A percentile compares a stretch with the other conserved stretches of the same genome.
Evolutionary conservation across 805 yeast genomes (phyloP).

Genomic region (Candida taoyuanica): DNA sequence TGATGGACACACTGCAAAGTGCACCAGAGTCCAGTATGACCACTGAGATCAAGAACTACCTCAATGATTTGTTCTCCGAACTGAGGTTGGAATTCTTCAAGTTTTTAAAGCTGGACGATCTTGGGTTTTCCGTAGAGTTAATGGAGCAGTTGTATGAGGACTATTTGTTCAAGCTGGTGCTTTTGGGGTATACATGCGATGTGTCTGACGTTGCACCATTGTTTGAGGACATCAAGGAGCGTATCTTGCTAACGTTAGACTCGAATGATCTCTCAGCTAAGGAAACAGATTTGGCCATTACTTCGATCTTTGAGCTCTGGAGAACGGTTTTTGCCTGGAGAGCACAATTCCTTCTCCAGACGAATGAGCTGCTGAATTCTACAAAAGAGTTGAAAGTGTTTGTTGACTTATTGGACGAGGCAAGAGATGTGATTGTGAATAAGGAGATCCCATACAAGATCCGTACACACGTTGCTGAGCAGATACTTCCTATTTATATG

Average conservation of each 20-base stretch:
- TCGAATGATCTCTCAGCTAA: conserved; percentile 2
- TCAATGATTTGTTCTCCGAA: conserved; percentile 14
- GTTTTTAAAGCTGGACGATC: conserved; percentile 10
- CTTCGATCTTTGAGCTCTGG: conserved; percentile 14
- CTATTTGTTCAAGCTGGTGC: conserved; percentile 16
- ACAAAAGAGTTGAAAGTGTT: conserved; percentile 17
- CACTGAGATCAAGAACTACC: conserved; percentile 9
- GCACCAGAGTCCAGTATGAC: conserved; percentile 5
- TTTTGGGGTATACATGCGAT: conserved; percentile 16
- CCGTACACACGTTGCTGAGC: conserved; percentile 21
- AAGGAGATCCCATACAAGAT: conserved; percentile 8
- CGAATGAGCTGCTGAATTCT: conserved; percentile 18
- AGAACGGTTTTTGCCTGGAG: conserved; percentile 20
- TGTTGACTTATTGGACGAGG: conserved; percentile 15
- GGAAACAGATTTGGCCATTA: neutral
- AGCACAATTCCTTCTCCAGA: conserved; percentile 11
- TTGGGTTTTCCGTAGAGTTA: conserved; percentile 9
- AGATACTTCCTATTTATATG: conserved; percentile 24
- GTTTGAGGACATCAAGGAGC: conserved; percentile 12
- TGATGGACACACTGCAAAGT: conserved; percentile 9
- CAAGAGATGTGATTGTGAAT: conserved; percentile 9
- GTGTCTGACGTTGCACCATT: conserved; percentile 8
- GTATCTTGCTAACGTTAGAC: conserved; percentile 7
- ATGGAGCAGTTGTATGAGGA: conserved; percentile 16
- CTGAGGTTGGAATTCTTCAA: conserved; percentile 15